These are phyloP conservation scores for Debaryomyces castellii DNA, from an alignment of 805 yeast genomes.

Conservation along the genomic window DNA sequence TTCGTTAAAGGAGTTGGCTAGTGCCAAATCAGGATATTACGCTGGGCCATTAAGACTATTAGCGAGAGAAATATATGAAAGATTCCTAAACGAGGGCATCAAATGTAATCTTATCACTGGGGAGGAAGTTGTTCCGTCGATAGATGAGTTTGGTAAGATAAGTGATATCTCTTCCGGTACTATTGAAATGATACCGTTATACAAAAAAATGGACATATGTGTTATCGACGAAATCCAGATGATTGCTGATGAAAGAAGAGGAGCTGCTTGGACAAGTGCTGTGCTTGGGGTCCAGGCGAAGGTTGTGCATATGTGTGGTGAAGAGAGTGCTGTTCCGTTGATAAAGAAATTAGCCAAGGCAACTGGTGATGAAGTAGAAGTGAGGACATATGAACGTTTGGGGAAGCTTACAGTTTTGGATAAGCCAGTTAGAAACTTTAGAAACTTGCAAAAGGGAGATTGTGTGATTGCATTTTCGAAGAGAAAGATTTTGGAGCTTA, in stretches of 20 bases:
- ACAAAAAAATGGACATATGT: slow-evolving; percentile 73
- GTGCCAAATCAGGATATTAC: slow-evolving; percentile 74
- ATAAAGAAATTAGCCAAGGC: slow-evolving; percentile 54
- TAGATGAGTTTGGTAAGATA: slow-evolving; percentile 67
- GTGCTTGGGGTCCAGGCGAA: slow-evolving; percentile 81
- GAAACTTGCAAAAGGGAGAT: slow-evolving; percentile 65
- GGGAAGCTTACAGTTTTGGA: slow-evolving; percentile 64
- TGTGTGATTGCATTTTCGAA: slow-evolving; percentile 89
- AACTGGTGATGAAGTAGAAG: slow-evolving; percentile 80
- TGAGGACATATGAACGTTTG: slow-evolving; percentile 70
- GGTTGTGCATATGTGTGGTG: slow-evolving; percentile 93
- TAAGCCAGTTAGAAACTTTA: slow-evolving; percentile 28
- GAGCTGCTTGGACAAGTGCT: slow-evolving; percentile 94
- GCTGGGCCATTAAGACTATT: slow-evolving; percentile 92
- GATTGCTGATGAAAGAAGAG: slow-evolving; percentile 78
- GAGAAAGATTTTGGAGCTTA: slow-evolving; percentile 63
- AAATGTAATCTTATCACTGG: slow-evolving; percentile 89
- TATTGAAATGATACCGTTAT: slow-evolving; percentile 84
- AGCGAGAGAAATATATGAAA: slow-evolving; percentile 88
- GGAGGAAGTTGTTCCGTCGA: slow-evolving; percentile 80
- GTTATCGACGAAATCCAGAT: slow-evolving; percentile 96
- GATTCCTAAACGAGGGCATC: slow-evolving; percentile 63
- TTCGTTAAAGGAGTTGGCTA: slow-evolving; percentile 68
- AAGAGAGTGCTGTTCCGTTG: slow-evolving; percentile 75
- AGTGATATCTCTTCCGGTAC: slow-evolving; percentile 85